Evolutionary conservation across 352 stramenopile genomes (phyloP), one percentile per base, ranked within the genome.

Genomic region (Globisporangium barbulae): DNA sequence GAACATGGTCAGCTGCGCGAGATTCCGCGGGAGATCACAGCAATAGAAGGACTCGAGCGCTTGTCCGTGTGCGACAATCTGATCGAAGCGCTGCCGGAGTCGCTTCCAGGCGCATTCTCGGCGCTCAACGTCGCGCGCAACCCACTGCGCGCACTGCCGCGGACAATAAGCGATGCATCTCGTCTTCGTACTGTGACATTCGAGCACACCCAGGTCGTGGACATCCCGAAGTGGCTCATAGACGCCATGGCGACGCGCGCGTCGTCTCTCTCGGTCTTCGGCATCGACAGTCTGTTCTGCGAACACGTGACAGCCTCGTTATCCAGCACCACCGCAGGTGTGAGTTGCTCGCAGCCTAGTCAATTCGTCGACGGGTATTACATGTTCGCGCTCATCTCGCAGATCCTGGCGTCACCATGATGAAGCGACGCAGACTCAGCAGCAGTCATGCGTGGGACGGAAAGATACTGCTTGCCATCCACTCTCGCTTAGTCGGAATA

Each of bases 1-100:
- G 53, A 67, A 22, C 61, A 67, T 22, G 61, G 61, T 3, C 33
- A 45, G 42, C 39, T 67, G 41, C 42, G 53, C 41, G 42, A 62
- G 21, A 22, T 63, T 10, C 61, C 61, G 5, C 54, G 13, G 3
- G 53, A 31, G 22, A 50, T 67, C 53, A n/a, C 53, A 37, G 25
- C 31, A 12, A 44, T 67, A 19, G 7, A 10, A 5, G 10, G 22
- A 12, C 55, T 67, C 8, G 53, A 67, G 30, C 53, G 61, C 25
- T 28, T 67, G 22, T 67, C 61, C 0, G 25, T 66, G 35, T 53
- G 50, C 30, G 42, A 47, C 50, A 62, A 66, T 56, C 7, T 28
- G 25, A 66, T 66, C 13, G 35, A 58, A 8, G 22, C 33, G 1
- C 47, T 64, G 2, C 59, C 59, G 17, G 19, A 33, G 22, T 13